Conservation (phyloP, 768 basidiomycete species). For the Butyriboletus loyo region DNA sequence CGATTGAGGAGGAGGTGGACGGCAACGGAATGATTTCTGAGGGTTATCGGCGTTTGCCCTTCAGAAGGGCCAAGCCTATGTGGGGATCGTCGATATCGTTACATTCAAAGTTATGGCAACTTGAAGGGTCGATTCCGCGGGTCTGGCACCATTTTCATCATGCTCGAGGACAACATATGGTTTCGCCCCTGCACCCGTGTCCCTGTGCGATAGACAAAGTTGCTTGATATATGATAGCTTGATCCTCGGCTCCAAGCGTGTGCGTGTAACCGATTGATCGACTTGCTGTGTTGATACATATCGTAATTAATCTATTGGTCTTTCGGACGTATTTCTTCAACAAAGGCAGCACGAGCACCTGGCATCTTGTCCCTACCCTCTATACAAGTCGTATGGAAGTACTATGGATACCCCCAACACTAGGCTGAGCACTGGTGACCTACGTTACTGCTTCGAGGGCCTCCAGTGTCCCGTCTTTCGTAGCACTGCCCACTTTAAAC, state of each 20-base stretch:
- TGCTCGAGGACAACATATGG: background rate
- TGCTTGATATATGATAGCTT: too few species aligned
- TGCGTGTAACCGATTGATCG: background rate
- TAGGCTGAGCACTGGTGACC: background rate
- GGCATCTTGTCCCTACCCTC: background rate
- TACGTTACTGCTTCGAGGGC: background rate
- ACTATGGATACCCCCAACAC: background rate
- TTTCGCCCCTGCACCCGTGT: background rate
- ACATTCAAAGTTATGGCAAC: background rate
- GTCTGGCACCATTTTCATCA: background rate
- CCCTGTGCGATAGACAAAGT: background rate
- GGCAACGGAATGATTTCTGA: background rate
- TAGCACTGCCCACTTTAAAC: slow-evolving; percentile 1
- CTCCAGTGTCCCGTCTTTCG: background rate
- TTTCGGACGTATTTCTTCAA: background rate
- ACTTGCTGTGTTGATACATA: too few species aligned
- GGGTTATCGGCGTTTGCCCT: background rate
- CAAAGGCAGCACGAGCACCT: background rate
- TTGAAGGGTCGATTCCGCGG: background rate
- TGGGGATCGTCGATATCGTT: too few species aligned
- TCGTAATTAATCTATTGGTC: background rate
- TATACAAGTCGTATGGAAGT: background rate
- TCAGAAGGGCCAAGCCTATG: too few species aligned
- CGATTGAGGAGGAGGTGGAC: slow-evolving; percentile 9
- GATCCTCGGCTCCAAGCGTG: background rate